These are phyloP conservation scores for Neurospora intermedia DNA, from an alignment of 495 filamentous ascomycete species.

Conservation along the genomic window DNA sequence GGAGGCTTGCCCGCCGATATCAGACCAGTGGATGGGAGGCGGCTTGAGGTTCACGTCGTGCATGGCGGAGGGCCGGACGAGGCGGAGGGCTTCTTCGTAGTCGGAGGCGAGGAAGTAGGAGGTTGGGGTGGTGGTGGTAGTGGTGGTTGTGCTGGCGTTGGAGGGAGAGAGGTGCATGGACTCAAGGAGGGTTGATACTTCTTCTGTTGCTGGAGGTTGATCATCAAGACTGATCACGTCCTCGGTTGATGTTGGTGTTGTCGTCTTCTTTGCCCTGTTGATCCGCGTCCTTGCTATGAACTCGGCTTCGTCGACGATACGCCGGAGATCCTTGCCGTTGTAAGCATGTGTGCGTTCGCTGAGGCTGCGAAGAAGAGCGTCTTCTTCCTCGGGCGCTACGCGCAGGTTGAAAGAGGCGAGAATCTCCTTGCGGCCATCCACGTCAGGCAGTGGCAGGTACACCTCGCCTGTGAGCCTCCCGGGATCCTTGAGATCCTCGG, in stretches of 20 bases:
- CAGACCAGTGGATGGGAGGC: conserved; percentile 75
- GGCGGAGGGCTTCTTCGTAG: conserved; percentile 30
- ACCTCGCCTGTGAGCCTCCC: conserved; percentile 61
- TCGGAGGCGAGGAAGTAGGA: conserved; percentile 26
- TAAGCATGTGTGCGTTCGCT: conserved; percentile 45
- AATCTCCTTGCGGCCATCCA: conserved; percentile 60
- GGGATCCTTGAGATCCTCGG: conserved; percentile 55
- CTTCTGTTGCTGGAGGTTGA: not conserved
- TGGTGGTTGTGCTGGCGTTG: not conserved
- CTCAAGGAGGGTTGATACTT: not conserved
- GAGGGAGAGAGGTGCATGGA: not conserved
- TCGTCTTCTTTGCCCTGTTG: not conserved
- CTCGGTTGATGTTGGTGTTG: not conserved
- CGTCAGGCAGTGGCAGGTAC: conserved; percentile 71
- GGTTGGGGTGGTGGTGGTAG: not conserved
- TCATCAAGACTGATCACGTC: not conserved
- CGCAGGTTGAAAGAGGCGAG: conserved; percentile 41
- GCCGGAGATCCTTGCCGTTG: conserved; percentile 37
- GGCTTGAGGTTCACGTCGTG: conserved; percentile 80
- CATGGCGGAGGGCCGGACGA: conserved; percentile 71
- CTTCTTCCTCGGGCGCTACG: conserved; percentile 23
- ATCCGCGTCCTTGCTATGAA: conserved; percentile 14
- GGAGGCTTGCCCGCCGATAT: conserved; percentile 80
- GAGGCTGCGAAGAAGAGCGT: conserved; percentile 31
- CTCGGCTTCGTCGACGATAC: conserved; percentile 31